Evolutionary conservation across 345 rosid species (phyloP), one percentile per base, ranked within the genome.

Genomic region (Triadica sebifera): DNA sequence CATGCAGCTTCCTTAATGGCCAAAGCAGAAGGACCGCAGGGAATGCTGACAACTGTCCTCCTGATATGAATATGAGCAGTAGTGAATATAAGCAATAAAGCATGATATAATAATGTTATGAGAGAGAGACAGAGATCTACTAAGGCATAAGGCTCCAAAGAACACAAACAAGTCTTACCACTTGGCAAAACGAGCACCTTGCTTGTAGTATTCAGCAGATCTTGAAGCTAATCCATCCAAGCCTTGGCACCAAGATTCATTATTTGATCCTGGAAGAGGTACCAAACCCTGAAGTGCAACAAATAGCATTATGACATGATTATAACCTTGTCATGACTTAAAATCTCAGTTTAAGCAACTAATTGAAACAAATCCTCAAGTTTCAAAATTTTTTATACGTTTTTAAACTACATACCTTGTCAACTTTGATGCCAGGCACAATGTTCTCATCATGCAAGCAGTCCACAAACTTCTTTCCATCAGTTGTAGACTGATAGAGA

Each of bases 1-100:
- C 97, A 94, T 57, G 98, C 97, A 92, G 97, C 98, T 87, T 94
- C 98, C 90, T 91, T 92, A 15, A 94, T 93, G 75, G 98, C 98
- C 61, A 94, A 85, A 74, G 97, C 92, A 74, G 98, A 94, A 78
- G 98, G 98, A 76, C 98, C 98, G 74, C 94, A 94, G 34, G 98
- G 98, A 83, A 94, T 85, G 84, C 98, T 92, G 76, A 92, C 94
- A 56, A 94, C 97, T 24, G 98, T 94, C 80, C 98, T 90, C 98
- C 98, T 94, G 82, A 74, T 34, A 47, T 41, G 50, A 9, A 16
- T 3, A 61, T 13, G 12, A 0, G 11, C 10, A 70, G 37, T 22
- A 63, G n/a, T n/a, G n/a, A 73, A 56, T n/a, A 67, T n/a, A 41
- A 49, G 74, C 34, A 37, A 63, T 20, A 24, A 15, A 43, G 5